Evolutionary conservation across 2,329 filamentous ascomycete genomes (phyloP).

Genomic region (Aspergillus chevalieri): DNA sequence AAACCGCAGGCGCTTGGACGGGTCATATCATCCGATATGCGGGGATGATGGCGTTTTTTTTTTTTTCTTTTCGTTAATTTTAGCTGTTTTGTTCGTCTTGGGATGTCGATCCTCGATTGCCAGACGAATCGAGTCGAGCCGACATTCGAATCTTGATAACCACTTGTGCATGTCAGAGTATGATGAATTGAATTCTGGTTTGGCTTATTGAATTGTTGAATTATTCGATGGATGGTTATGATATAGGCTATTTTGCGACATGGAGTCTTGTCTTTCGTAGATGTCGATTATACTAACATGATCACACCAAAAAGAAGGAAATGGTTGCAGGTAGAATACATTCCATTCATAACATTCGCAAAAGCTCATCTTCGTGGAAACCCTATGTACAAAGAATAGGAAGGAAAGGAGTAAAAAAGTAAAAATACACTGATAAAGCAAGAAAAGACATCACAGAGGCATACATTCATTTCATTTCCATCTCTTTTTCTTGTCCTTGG

Average conservation of each 20-base stretch:
- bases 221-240: background rate
- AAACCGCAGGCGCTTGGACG: constrained; percentile 12
- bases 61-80: background rate
- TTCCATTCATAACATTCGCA: background rate
- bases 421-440: background rate
- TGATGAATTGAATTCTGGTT: background rate
- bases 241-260: no score
- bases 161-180: constrained; percentile 1
- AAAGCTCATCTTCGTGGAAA: no score
- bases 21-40: constrained; percentile 8
- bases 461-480: background rate
- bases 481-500: background rate
- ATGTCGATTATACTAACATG: no score
- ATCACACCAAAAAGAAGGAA: background rate
- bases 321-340: background rate
- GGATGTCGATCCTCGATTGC: background rate
- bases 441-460: background rate
- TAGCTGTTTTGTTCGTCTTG: background rate
- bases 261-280: no score
- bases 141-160: constrained; percentile 1
- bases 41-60: constrained; percentile 9
- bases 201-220: background rate
- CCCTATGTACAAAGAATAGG: no score
- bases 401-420: no score
- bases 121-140: background rate